These are phyloP conservation scores for Perilla frutescens DNA, from an alignment of 257 asterid genomes.

Conservation along the genomic window DNA sequence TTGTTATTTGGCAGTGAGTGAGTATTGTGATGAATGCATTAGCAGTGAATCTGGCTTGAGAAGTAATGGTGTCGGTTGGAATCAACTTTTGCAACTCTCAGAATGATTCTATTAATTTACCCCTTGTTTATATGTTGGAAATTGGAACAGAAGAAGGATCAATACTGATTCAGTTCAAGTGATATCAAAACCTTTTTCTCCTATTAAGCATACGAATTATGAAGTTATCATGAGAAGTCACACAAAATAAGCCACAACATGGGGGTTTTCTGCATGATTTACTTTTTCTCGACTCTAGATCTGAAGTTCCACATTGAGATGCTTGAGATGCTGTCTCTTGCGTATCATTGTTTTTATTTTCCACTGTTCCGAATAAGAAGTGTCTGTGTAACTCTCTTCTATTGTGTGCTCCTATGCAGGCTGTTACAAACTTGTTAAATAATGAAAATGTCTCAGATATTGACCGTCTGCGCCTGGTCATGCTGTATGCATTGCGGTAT, in stretches of 20 bases:
- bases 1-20: slow-evolving; percentile 7
- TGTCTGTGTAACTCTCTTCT: slow-evolving; percentile 17
- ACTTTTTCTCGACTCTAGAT: neutral
- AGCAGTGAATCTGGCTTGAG: neutral
- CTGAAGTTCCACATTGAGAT: slow-evolving; percentile 24
- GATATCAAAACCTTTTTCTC: neutral
- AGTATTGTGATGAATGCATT: neutral
- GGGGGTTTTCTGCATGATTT: slow-evolving; percentile 8
- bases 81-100: neutral
- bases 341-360: neutral
- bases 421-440: slow-evolving; percentile 84
- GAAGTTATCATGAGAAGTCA: neutral
- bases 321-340: neutral
- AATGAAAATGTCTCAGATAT: slow-evolving; percentile 80
- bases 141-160: slow-evolving; percentile 10
- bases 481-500: slow-evolving; percentile 94
- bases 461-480: slow-evolving; percentile 92
- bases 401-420: slow-evolving; percentile 56
- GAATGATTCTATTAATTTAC: neutral
- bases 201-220: neutral
- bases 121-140: slow-evolving; percentile 5
- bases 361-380: slow-evolving; percentile 5
- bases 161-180: neutral
- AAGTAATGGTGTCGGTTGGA: neutral
- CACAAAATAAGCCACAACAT: slow-evolving; percentile 2